A percentile compares a stretch with the other conserved stretches of the same genome.
Conservation (phyloP, 1,284 basidiomycete genomes). For the Macrocystidia cucumis region DNA sequence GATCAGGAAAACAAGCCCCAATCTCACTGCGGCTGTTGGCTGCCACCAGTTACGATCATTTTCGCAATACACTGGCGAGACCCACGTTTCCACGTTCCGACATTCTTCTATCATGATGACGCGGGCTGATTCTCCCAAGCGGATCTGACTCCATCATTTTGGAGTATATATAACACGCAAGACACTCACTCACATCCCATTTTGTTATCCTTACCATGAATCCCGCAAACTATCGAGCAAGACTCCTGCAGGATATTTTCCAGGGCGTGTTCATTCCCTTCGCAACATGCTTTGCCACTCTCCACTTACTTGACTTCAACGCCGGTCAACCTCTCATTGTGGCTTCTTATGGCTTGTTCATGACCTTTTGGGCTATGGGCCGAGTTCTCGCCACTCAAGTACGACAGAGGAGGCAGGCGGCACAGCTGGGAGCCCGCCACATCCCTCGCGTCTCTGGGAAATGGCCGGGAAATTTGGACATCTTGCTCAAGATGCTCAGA, state of each 20-base stretch:
- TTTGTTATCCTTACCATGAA: slow-evolving; percentile 21
- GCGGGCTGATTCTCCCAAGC: no score
- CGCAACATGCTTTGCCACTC: slow-evolving; percentile 20
- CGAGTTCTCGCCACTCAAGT: slow-evolving; percentile 26
- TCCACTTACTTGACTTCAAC: slow-evolving; percentile 16
- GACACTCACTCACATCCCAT: no score
- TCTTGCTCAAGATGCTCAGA: slow-evolving; percentile 47
- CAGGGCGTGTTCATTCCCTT: slow-evolving; percentile 32
- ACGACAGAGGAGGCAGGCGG: slow-evolving; percentile 33
- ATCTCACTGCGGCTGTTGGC: no score
- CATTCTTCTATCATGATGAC: no score
- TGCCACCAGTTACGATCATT: no score
- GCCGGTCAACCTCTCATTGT: slow-evolving; percentile 24
- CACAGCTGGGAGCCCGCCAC: slow-evolving; percentile 36
- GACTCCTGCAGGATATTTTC: slow-evolving; percentile 24
- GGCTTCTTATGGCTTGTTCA: slow-evolving; percentile 30
- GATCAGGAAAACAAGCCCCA: no score
- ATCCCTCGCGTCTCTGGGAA: slow-evolving; percentile 55
- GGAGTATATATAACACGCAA: no score
- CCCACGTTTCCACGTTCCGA: no score
- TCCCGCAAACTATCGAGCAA: slow-evolving; percentile 23
- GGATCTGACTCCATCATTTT: no score
- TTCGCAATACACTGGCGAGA: no score
- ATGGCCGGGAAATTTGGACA: slow-evolving; percentile 69
- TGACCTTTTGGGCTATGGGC: slow-evolving; percentile 29